Evolutionary conservation across 225 moss, liverwort and hornwort genomes (phyloP), one percentile per base, ranked within the genome.

Genomic region (Polytrichum formosum): DNA sequence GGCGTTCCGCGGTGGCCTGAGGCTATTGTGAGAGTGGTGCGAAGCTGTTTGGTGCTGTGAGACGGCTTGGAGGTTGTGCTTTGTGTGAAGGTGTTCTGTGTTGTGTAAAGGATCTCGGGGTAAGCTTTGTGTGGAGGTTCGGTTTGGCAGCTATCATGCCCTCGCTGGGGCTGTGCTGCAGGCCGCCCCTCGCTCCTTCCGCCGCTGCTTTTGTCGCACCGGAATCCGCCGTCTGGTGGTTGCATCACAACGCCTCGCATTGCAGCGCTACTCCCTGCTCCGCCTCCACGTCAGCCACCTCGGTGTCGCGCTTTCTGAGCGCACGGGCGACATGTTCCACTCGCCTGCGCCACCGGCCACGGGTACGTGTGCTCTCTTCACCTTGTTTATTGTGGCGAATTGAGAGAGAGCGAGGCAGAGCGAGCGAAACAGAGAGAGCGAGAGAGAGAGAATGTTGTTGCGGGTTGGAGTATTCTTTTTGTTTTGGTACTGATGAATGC

Each of bases 81-180:
- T 31, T 31, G 7, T 13, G 46, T 46, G 46, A 13, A 46, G 46
- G 10, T 13, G 46, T 46, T 46, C 13, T 13, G 46, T 13, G 13
- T 46, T 16, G 46, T 46, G 46, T 4, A 13, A 46, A 46, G 46
- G 46, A 46, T 46, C 46, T 46, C 46, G 46, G 46, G 46, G 46
- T 0, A 46, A 46, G 46, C 46, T 46, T 46, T 46, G 46, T 46
- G 31, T 16, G 46, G 46, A 46, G 46, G 46, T 46, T 46, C 46
- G 46, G 46, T 46, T 46, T 46, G 46, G 79, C 53, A 79, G 76
- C 28, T 78, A 81, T 65, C 84, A 87, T 87, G 87, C 87, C 77
- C 76, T 79, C 81, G 72, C 73, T 84, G 84, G 79, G 87, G 84
- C 81, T 87, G 75, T 75, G 78, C 76, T 81, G 83, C 79, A 69